Percentiles rank a stretch among this genome's conserved stretches.
These are phyloP conservation scores for Scutellaria galericulata DNA, from an alignment of 257 asterid genomes.

Conservation along the genomic window DNA sequence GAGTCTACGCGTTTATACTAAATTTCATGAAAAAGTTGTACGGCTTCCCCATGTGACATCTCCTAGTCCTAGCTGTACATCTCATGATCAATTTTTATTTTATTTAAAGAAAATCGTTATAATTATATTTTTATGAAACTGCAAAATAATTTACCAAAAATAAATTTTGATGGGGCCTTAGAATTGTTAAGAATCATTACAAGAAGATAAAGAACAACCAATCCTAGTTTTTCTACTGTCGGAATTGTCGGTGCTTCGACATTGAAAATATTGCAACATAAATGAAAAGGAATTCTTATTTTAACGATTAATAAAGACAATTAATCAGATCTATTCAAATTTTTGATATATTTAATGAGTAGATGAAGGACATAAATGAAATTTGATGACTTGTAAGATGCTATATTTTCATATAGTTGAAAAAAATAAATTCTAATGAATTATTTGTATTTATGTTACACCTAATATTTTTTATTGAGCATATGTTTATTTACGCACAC, in stretches of 20 bases:
- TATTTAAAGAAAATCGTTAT: no score
- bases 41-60: conserved; percentile 28
- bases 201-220: not conserved
- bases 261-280: not conserved
- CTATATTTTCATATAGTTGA: no score
- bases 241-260: conserved; percentile 25
- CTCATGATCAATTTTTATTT: not conserved
- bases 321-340: no score
- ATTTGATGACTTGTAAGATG: no score
- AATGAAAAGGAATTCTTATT: not conserved
- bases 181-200: not conserved
- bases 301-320: no score
- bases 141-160: not conserved
- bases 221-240: not conserved
- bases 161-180: conserved; percentile 12
- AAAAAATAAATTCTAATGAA: no score
- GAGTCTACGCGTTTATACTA: conserved; percentile 37
- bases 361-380: no score
- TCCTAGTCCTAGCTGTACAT: conserved; percentile 33
- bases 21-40: conserved; percentile 25
- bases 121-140: not conserved
- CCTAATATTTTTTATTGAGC: not conserved
- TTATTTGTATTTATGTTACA: not conserved
- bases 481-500: not conserved
- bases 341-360: no score